Evolutionary conservation across 345 rosid genomes (phyloP), one percentile per base, ranked within the genome.

Genomic region (Carallia pectinifolia): DNA sequence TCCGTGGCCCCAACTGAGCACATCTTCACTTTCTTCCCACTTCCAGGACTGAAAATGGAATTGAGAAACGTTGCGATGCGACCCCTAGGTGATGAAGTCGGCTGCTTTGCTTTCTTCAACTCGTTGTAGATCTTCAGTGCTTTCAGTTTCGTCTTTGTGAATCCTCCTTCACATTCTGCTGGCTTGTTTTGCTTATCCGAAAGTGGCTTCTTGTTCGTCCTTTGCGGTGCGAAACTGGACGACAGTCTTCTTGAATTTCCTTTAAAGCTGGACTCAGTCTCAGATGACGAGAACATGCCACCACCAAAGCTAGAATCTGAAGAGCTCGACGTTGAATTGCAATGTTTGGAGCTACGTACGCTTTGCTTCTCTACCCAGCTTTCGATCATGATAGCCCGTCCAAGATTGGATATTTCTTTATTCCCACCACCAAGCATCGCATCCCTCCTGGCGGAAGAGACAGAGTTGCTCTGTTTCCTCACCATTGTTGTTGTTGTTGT

Each of bases 71-170:
- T 83, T 0, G 95, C 77, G 55, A 92, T 81, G 44, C 91, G 85
- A 4, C 85, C 87, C 1, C 98, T 90, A 0, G 98, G 98, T 6
- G 96, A 92, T 6, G 96, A 92, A 30, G 85, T 72, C 38, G 95
- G 98, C 62, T 92, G 90, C 91, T 90, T 92, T 59, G 82, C 82
- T 70, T 76, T 90, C 86, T 88, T 87, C 27, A 86, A 48, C 73
- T 89, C 91, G 1, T 85, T 78, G 56, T 81, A 76, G 55, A 91
- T 80, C 74, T 82, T 89, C 72, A 82, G 31, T 0, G 87, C 90
- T 74, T 79, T 71, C 30, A 84, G 77, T 71, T 86, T 91, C 1
- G 87, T 86, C 77, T 77, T 88, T 3, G 77, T 47, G 50, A 88
- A 83, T 17, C 88, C 85, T 18, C 73, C 81, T 67, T 77, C 85